A percentile compares a stretch with the other conserved stretches of the same genome.
phyloP scores from a whole-genome alignment of 371 early-diverging fungal species.

The Cokeromyces recurvatus region DNA sequence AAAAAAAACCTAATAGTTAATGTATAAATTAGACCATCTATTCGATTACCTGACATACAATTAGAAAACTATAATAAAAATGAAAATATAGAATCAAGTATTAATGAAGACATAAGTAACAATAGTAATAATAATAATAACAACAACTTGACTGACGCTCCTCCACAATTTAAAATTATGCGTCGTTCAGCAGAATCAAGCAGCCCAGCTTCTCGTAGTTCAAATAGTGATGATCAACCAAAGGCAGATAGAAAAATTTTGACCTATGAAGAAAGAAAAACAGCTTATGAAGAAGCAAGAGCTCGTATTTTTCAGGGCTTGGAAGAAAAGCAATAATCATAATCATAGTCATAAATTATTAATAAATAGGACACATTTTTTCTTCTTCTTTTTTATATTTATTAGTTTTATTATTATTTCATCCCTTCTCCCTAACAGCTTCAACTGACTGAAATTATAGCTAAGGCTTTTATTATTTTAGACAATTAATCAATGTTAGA shows the following conservation, averaged over 20 bases:
- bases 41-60: slow-evolving; percentile 48
- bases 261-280: slow-evolving; percentile 69
- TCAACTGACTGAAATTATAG: too few species aligned
- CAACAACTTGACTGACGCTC: slow-evolving; percentile 1
- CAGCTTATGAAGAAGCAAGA: slow-evolving; percentile 71
- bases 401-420: too few species aligned
- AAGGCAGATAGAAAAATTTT: slow-evolving; percentile 43
- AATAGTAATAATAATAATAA: not conserved
- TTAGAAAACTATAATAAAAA: slow-evolving; percentile 26
- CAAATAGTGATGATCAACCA: slow-evolving; percentile 6
- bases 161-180: slow-evolving; percentile 50
- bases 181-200: slow-evolving; percentile 25
- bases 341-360: too few species aligned
- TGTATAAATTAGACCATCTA: slow-evolving; percentile 29
- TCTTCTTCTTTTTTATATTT: too few species aligned
- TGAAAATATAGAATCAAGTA: slow-evolving; percentile 11
- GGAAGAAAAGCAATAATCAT: slow-evolving; percentile 18
- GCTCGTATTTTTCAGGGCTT: slow-evolving; percentile 72
- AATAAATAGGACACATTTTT: too few species aligned
- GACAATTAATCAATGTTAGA: too few species aligned
- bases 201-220: slow-evolving; percentile 10
- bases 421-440: too few species aligned
- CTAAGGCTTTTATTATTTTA: too few species aligned
- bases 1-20: too few species aligned
- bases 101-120: not conserved